A percentile compares a stretch with the other conserved stretches of the same genome.
phyloP scores from a whole-genome alignment of 176 grass and related monocot genomes.

The Oryza punctata region DNA sequence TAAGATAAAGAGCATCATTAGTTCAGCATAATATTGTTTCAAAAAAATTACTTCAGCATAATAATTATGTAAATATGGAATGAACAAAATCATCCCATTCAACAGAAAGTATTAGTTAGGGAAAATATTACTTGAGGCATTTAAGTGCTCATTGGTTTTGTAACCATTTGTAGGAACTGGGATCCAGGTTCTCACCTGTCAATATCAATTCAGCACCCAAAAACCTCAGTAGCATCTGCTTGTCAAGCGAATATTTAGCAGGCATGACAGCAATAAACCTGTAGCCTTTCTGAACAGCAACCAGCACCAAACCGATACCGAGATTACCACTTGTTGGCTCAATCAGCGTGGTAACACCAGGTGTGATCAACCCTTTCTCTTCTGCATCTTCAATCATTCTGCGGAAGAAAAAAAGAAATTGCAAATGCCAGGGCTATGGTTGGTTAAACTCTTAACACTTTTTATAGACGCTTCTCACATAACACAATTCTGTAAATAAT shows the following conservation, averaged over 20 bases:
- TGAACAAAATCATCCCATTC: no score
- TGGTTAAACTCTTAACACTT: background rate
- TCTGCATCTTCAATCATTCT: conserved; percentile 95
- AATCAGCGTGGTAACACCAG: conserved; percentile 64
- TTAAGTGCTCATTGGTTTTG: background rate
- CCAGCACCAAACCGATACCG: conserved; percentile 57
- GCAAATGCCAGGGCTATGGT: background rate
- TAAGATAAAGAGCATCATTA: background rate
- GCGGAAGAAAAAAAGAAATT: background rate
- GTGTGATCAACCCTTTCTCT: conserved; percentile 71
- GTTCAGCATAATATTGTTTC: background rate
- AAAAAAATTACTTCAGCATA: no score
- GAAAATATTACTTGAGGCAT: no score
- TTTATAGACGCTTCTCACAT: background rate
- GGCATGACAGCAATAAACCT: conserved; percentile 71
- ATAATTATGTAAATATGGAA: background rate
- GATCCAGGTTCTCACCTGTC: conserved; percentile 44
- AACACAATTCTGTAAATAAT: no score
- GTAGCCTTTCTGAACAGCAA: conserved; percentile 67
- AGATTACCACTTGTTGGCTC: conserved; percentile 80
- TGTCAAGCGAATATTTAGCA: conserved; percentile 73
- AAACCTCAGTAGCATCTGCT: conserved; percentile 69
- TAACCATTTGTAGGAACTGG: background rate
- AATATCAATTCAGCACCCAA: conserved; percentile 68
- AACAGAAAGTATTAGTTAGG: no score